Evolutionary conservation across 495 filamentous ascomycete species (phyloP).

Genomic region (Astrothelium macrocarpum): DNA sequence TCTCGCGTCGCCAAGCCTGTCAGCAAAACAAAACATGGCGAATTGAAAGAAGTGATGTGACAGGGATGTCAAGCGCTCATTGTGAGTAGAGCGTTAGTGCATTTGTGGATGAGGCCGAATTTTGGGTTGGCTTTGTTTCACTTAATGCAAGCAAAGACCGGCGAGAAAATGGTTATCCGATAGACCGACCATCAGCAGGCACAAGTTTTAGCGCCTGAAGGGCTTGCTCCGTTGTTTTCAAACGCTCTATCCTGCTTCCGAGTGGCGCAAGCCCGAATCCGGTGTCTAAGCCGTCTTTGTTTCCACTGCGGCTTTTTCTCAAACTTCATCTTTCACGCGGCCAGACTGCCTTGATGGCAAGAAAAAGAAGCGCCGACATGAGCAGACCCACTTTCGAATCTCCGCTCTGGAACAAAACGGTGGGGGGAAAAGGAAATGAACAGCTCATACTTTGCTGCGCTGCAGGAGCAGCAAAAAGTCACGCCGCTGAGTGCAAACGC

Average conservation of each 20-base stretch:
- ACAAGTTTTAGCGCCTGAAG: not conserved
- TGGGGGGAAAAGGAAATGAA: not conserved
- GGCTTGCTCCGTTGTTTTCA: constrained; percentile 6
- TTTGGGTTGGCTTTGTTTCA: not conserved
- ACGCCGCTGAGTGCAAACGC: not conserved
- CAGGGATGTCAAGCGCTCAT: not conserved
- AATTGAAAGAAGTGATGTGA: not conserved
- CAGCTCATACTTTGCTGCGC: not conserved
- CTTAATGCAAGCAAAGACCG: not conserved
- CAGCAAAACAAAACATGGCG: not conserved
- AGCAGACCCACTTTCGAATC: not conserved
- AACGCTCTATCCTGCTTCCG: not conserved
- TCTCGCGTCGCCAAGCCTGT: not conserved
- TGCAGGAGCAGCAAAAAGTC: not conserved
- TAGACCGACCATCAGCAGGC: not conserved
- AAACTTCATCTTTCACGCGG: not conserved
- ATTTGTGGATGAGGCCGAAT: not conserved
- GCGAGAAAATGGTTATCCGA: not conserved
- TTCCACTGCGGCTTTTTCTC: not conserved
- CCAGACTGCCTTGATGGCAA: not conserved
- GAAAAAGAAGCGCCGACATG: not conserved
- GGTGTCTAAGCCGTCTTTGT: not conserved
- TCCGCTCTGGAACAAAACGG: not conserved
- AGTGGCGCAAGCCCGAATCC: not conserved
- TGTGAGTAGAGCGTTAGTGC: not conserved